Base-by-base conservation (phyloP, 225 moss, liverwort and hornwort genomes). In the Pseudoscleropodium purum region DNA sequence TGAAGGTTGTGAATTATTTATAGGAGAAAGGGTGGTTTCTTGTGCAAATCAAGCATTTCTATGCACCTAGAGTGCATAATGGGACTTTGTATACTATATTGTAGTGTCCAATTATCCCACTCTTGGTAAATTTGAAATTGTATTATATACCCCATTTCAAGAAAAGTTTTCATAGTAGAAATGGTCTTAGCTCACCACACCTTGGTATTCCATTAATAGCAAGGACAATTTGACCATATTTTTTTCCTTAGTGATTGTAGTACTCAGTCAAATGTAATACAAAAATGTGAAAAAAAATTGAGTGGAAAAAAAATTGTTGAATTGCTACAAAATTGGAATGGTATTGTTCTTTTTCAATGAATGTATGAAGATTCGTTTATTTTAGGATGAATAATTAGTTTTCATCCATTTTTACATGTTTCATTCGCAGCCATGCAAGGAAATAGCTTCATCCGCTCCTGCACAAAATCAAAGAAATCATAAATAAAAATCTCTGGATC, bases 21-120 rank as follows among this genome's bases (percentile, higher is more conserved):
- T 23, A 3, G 4, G 14, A 39, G 20, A 39, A 70, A 2, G 2
- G 2, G 2, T 25, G 4, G 0, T 39, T 39, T 6, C 3, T 14
- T 39, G 14, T 25, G 2, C 7, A 70, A n/a, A 70, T 39, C 0
- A 1, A 70, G 6, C 39, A 70, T 70, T 39, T 39, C 14, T 70
- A 39, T 39, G 25, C 39, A 70, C 70, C 8, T 24, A 1, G 0
- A 24, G 13, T 39, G 8, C 7, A 70, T 25, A 3, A 39, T 14
- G 39, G 5, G n/a, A 23, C 5, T 14, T 39, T 25, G 6, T 41
- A 1, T 15, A 41, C 5, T 5, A 15, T 8, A 10, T 5, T 1
- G 2, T 60, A 41, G 41, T 15, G 15, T 15, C 15, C 15, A 72
- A 72, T 41, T 15, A 9, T 1, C 7, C 43, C 13, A 15, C 39